Evolutionary conservation across 2,329 filamentous ascomycete genomes (phyloP).

Genomic region (Pyrenophora tritici-repentis): DNA sequence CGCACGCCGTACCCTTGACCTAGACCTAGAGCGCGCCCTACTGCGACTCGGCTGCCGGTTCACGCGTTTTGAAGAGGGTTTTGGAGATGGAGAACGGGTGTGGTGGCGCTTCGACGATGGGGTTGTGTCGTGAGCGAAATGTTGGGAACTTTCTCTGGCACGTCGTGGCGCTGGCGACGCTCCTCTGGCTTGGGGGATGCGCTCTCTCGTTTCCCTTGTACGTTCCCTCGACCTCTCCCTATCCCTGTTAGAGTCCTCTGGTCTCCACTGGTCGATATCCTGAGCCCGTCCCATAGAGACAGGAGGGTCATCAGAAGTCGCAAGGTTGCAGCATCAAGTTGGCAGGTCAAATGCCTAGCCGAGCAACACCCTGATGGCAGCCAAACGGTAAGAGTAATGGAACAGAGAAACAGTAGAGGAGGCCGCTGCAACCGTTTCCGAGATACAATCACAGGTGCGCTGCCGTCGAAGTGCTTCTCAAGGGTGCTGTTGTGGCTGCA

Average conservation of each 20-base stretch:
- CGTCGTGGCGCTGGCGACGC: constrained; percentile 45
- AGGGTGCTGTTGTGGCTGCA: constrained; percentile 35
- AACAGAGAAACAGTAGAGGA: constrained; percentile 16
- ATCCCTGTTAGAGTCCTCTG: constrained; percentile 46
- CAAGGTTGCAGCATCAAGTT: constrained; percentile 44
- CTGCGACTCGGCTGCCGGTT: constrained; percentile 46
- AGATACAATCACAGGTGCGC: constrained; percentile 24
- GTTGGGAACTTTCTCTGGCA: constrained; percentile 41
- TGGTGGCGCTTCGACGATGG: constrained; percentile 48
- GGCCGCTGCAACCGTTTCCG: constrained; percentile 15
- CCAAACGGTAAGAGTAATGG: constrained; percentile 15
- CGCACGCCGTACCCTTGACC: constrained; percentile 40
- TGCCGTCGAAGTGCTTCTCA: constrained; percentile 27
- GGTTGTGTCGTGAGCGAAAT: constrained; percentile 40
- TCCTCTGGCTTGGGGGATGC: constrained; percentile 37
- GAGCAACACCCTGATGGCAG: constrained; percentile 33
- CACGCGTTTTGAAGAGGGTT: constrained; percentile 38
- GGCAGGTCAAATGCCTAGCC: constrained; percentile 45
- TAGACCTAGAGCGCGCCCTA: constrained; percentile 41
- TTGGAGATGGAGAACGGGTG: constrained; percentile 45
- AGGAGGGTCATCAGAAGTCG: constrained; percentile 46
- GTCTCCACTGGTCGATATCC: constrained; percentile 52
- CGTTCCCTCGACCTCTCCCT: constrained; percentile 36
- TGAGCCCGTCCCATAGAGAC: constrained; percentile 51
- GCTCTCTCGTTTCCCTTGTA: constrained; percentile 31